Evolutionary conservation across 768 basidiomycete genomes (phyloP).

Genomic region (Panus rudis): DNA sequence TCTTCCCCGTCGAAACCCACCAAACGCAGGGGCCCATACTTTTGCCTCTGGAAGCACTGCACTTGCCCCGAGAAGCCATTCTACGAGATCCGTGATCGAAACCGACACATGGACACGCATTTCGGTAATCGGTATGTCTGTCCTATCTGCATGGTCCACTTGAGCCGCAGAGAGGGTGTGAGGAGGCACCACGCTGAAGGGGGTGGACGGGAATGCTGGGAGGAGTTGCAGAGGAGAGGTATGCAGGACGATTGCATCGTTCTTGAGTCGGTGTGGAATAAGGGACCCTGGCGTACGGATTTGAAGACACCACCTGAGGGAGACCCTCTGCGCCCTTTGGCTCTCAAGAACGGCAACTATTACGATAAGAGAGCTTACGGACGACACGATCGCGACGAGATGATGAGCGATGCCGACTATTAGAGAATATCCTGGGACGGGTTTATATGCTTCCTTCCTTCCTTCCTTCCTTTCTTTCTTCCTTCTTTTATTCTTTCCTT

Average conservation of each 20-base stretch:
- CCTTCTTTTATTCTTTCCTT: no score
- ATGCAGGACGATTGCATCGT: no score
- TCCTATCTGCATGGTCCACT: not conserved
- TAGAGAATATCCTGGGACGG: no score
- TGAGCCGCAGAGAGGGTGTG: not conserved
- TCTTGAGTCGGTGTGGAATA: not conserved
- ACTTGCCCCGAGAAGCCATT: not conserved
- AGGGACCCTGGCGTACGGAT: not conserved
- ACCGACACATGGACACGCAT: constrained; percentile 1
- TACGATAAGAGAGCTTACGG: no score
- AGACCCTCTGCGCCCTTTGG: not conserved
- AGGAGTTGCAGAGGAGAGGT: not conserved
- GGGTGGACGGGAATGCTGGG: not conserved
- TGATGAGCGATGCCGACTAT: no score
- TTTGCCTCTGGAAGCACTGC: not conserved
- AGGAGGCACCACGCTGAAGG: not conserved
- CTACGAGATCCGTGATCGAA: not conserved
- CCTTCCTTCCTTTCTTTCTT: no score
- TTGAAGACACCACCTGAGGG: not conserved
- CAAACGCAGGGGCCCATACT: not conserved
- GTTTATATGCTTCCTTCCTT: no score
- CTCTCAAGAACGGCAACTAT: no score
- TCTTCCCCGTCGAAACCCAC: not conserved
- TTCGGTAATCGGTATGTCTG: not conserved
- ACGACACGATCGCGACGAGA: no score